Evolutionary conservation across 768 basidiomycete species (phyloP), one percentile per base, ranked within the genome.

Genomic region (Leucosporidium yakuticum): DNA sequence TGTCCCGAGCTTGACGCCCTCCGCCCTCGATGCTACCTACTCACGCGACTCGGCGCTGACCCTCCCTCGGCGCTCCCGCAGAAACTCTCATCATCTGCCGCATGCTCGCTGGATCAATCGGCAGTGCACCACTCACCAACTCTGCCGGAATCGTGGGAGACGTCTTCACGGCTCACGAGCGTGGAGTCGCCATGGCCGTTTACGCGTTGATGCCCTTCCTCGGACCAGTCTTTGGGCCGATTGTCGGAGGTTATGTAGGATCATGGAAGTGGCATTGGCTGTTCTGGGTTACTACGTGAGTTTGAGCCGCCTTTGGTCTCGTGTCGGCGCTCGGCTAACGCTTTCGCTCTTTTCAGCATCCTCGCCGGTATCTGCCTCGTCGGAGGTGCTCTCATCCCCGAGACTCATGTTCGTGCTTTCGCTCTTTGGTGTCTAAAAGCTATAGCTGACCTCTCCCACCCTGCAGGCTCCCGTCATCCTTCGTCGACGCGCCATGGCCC

Each of bases 401-500:
- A 56, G 17, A 56, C 55, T 14, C 25, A 23, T 51, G 50, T 50
- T 7, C 20, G 49, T n/a, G 20, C 49, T 50, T 50, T 19, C n/a
- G n/a, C n/a, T n/a, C n/a, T n/a, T n/a, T n/a, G n/a, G n/a, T n/a
- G n/a, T n/a, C n/a, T n/a, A n/a, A n/a, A n/a, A 19, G 19, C 49
- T 50, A 7, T 19, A 20, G 49, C 49, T 50, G 49, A 50, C 49
- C 19, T 19, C 5, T 7, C 49, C 19, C 49, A n/a, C n/a, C 49
- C 49, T 50, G 7, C 54, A 90, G 74, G 86, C 82, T 0, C 90
- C 90, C 1, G 80, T 88, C 49, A 82, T 90, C 51, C 84, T 85
- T 20, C 73, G 81, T 47, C 82, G 83, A 29, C 79, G 79, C 23
- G 81, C 81, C 4, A 63, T 59, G n/a, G 58, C 60, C 57, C 65